Percentiles rank a stretch among this genome's conserved stretches.
These are phyloP conservation scores for Eutrema japonicum DNA, from an alignment of 345 rosid genomes.

Conservation along the genomic window DNA sequence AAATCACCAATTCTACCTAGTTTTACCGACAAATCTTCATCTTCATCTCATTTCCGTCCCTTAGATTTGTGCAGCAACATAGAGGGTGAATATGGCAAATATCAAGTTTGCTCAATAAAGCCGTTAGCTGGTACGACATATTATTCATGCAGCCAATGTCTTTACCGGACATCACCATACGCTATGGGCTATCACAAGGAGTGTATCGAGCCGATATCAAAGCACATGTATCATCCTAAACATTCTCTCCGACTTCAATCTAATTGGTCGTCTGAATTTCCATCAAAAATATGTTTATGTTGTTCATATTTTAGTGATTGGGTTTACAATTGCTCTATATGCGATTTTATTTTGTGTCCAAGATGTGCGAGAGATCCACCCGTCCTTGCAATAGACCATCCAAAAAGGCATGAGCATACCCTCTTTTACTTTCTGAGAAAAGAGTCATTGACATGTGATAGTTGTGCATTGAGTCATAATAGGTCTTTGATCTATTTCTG, in stretches of 20 bases:
- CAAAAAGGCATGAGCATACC: constrained; percentile 29
- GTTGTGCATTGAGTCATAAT: neutral
- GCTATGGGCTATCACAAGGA: neutral
- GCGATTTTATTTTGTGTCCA: neutral
- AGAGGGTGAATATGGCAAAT: too few relatives aligned
- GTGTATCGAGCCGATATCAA: constrained; percentile 15
- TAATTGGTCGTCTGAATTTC: too few relatives aligned
- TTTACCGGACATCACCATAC: too few relatives aligned
- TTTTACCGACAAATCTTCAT: too few relatives aligned
- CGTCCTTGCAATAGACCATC: neutral
- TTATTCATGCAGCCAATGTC: too few relatives aligned
- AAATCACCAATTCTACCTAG: neutral
- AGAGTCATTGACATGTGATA: neutral
- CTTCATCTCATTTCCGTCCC: neutral
- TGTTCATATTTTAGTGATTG: neutral
- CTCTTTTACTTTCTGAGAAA: neutral
- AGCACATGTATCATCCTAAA: constrained; percentile 20
- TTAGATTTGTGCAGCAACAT: neutral
- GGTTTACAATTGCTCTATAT: constrained; percentile 8
- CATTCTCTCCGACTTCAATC: neutral
- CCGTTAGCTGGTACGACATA: too few relatives aligned
- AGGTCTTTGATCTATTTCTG: neutral
- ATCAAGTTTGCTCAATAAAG: too few relatives aligned
- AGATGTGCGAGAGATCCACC: neutral
- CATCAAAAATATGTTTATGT: neutral